These are phyloP conservation scores for Cocos nucifera DNA, from an alignment of 176 grass and related monocot genomes.

Conservation along the genomic window DNA sequence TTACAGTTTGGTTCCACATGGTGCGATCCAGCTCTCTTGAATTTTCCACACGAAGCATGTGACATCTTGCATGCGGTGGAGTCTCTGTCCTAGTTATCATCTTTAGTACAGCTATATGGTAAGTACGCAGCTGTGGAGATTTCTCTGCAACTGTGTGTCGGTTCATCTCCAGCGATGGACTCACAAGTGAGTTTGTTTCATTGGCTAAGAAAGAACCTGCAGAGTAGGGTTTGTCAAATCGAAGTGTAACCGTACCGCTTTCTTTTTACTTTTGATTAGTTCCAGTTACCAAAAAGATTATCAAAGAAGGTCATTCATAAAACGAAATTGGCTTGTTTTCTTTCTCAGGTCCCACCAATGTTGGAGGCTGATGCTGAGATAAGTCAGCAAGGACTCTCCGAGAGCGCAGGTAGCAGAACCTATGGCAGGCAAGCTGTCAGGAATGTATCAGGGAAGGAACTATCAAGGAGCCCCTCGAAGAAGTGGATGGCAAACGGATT, in stretches of 20 bases:
- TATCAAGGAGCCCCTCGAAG: constrained; percentile 24
- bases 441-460: constrained; percentile 23
- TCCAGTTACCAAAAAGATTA: background rate
- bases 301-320: background rate
- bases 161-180: no score
- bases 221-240: no score
- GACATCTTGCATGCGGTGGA: no score
- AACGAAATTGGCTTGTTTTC: background rate
- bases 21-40: no score
- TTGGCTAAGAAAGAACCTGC: no score
- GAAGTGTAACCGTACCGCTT: background rate
- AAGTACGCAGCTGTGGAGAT: no score
- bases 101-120: no score
- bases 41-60: no score
- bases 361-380: constrained; percentile 7
- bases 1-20: no score
- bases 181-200: no score
- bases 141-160: no score
- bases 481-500: constrained; percentile 64
- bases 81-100: no score
- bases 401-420: background rate
- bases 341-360: constrained; percentile 24
- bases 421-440: constrained; percentile 12
- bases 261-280: background rate
- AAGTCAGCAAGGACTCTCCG: background rate